Conservation (phyloP, 805 yeast species). For the Ascoidea asiatica region DNA sequence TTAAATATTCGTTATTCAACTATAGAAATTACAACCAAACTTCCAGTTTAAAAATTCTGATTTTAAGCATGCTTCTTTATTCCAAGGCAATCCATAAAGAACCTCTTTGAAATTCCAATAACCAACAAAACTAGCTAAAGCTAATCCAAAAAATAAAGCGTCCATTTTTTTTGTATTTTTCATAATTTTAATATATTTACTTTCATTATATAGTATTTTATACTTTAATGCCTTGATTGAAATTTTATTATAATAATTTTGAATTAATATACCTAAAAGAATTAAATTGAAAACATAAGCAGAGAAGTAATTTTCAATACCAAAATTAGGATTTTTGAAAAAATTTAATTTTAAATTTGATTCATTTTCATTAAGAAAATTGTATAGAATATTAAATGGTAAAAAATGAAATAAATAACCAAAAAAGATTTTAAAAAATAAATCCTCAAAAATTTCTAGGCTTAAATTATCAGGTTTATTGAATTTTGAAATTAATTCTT, state of each 20-base stretch:
- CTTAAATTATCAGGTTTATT: neutral
- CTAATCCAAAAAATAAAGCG: neutral
- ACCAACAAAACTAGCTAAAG: neutral
- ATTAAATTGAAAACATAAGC: neutral
- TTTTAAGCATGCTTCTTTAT: neutral
- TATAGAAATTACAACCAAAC: neutral
- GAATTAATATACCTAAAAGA: neutral
- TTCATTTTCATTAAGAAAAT: too few relatives aligned
- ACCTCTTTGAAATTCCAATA: neutral
- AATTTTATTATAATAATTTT: constrained; percentile 2
- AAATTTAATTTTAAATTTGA: too few relatives aligned
- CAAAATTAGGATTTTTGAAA: constrained; percentile 9
- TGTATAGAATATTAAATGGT: neutral
- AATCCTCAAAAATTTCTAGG: neutral
- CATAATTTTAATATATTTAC: too few relatives aligned
- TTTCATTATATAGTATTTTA: neutral
- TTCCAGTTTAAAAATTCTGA: neutral
- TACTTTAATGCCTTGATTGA: neutral
- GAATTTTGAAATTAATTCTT: neutral
- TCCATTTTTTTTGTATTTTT: neutral
- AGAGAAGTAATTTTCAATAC: neutral
- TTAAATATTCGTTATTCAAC: too few relatives aligned
- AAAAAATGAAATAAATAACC: neutral
- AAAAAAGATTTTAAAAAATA: too few relatives aligned
- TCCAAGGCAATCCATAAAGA: neutral